Evolutionary conservation across 139 green algal species (phyloP), one percentile per base, ranked within the genome.

Genomic region (Choricystis sp.): DNA sequence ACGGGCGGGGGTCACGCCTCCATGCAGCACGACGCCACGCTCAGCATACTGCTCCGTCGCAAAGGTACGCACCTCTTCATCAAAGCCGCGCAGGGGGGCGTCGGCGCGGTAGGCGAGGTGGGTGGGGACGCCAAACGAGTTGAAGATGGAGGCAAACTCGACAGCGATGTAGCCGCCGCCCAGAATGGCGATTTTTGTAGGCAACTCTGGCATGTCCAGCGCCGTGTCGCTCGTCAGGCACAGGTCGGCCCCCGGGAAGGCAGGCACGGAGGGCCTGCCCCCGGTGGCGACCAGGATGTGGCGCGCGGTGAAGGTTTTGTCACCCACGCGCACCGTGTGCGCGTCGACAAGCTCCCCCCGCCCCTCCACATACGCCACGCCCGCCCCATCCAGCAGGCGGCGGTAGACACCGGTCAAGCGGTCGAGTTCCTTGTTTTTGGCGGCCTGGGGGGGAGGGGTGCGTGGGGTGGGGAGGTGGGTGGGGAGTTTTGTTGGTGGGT

Each of bases 61-160:
- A 59, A 72, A 73, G 19, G 66, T 61, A 52, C 62, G 68, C 29
- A 73, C 73, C 65, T 84, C 78, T 22, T 66, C 69, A 30, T 84
- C 78, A 55, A 84, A 84, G 24, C 75, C 75, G n/a, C 67, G 27
- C 30, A 96, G 76, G 0, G 84, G 86, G 61, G 85, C 60, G 30
- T 73, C 68, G 48, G 72, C 64, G 28, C 91, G 74, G 74, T 77
- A 94, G 26, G 91, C 73, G n/a, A 94, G 64, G 71, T 98, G 82
- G 57, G 92, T 85, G 28, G 97, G 81, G 2, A 70, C 59, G 31
- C 91, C 93, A 62, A 97, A 81, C 49, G 83, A 77, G 23, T 78
- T 68, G 73, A 96, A 98, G 71, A 99, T 98, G 66, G 85, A 79
- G 5, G 81, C 82, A 74, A 98, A 97, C 84, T 99, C 94, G 14